phyloP scores from a whole-genome alignment of 768 basidiomycete species.

The Inosperma sp. region DNA sequence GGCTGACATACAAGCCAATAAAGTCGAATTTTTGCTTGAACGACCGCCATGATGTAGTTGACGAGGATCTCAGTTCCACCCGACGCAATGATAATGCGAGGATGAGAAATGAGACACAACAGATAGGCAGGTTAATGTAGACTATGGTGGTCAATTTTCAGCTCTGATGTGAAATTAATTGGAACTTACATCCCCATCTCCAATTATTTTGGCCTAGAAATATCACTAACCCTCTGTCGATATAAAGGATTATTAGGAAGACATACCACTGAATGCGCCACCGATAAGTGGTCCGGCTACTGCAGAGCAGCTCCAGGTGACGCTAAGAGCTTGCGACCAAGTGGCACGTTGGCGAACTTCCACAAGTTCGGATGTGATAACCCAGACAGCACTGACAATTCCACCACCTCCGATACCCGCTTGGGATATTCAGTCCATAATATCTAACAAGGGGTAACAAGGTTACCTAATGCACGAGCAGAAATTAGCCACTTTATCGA shows the following conservation, averaged over 20 bases:
- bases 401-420: conserved; percentile 86
- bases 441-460: conserved; percentile 5
- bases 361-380: conserved; percentile 81
- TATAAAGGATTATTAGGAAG: not conserved
- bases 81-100: conserved; percentile 56
- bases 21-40: conserved; percentile 67
- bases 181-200: conserved; percentile 80
- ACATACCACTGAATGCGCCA: conserved; percentile 73
- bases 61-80: conserved; percentile 43
- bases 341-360: conserved; percentile 64
- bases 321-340: conserved; percentile 80
- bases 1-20: conserved; percentile 63
- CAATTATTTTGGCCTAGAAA: conserved; percentile 41
- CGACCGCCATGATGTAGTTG: conserved; percentile 51
- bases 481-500: conserved; percentile 61
- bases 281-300: conserved; percentile 81
- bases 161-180: conserved; percentile 12
- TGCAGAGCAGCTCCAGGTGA: conserved; percentile 86
- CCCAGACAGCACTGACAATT: conserved; percentile 82
- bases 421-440: conserved; percentile 21
- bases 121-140: conserved; percentile 79
- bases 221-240: conserved; percentile 12
- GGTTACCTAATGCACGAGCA: conserved; percentile 48
- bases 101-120: conserved; percentile 53
- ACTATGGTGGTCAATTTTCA: conserved; percentile 44